Conservation (phyloP, 257 asterid genomes). For the Nicotiana obtusifolia region DNA sequence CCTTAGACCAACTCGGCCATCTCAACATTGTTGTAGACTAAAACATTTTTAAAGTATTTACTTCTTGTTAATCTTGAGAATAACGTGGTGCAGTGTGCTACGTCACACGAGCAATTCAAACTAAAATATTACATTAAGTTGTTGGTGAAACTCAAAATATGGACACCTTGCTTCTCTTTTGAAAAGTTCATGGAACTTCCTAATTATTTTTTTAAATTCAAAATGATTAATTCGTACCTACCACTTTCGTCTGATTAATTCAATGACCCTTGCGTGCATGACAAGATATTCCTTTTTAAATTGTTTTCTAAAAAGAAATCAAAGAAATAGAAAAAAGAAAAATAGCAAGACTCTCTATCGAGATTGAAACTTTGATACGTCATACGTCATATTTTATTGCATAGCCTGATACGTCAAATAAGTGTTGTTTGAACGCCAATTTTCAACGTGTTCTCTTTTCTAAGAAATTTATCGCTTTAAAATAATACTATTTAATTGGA, state of each 20-base stretch:
- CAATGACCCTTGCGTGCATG: neutral
- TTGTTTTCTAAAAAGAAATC: neutral
- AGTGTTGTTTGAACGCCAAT: neutral
- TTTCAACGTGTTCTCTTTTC: neutral
- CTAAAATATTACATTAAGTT: neutral
- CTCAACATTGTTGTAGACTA: no score
- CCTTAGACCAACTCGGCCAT: slow-evolving; percentile 99
- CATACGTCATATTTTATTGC: no score
- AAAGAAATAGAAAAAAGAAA: neutral
- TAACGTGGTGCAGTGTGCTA: neutral
- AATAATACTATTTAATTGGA: neutral
- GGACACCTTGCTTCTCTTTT: neutral
- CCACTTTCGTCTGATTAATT: neutral
- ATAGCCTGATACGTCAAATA: neutral
- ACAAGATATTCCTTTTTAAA: neutral
- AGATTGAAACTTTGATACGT: no score
- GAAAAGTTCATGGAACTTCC: neutral
- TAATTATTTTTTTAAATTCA: neutral
- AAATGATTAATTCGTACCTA: neutral
- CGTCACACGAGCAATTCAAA: neutral
- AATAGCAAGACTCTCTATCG: neutral
- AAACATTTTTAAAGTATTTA: no score
- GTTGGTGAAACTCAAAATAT: neutral
- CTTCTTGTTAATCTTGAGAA: neutral
- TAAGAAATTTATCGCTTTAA: neutral